A percentile compares a stretch with the other conserved stretches of the same genome.
These are phyloP conservation scores for Iodosphaeria phyllophila DNA, from an alignment of 2,329 filamentous ascomycete species.

Conservation along the genomic window DNA sequence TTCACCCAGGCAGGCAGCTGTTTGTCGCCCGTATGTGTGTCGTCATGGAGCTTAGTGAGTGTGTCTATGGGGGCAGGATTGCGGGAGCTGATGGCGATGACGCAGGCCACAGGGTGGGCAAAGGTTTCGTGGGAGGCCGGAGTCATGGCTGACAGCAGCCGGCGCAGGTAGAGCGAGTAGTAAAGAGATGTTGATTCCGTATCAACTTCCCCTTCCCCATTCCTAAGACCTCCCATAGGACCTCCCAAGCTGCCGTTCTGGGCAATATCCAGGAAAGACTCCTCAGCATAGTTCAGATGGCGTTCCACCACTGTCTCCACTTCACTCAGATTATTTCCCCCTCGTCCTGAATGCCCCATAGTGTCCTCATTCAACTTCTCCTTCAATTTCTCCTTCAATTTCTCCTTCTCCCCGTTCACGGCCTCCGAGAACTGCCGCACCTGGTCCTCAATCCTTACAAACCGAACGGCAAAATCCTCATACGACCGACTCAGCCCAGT, in stretches of 20 bases:
- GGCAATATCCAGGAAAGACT: constrained; percentile 24
- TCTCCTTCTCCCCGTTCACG: constrained; percentile 17
- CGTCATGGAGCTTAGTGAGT: constrained; percentile 63
- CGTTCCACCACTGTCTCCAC: constrained; percentile 67
- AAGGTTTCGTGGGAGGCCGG: constrained; percentile 82
- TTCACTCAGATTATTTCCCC: constrained; percentile 32
- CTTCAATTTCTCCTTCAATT: constrained; percentile 16
- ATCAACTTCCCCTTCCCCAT: no score
- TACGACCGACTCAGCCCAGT: constrained; percentile 64
- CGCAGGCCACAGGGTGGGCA: constrained; percentile 79
- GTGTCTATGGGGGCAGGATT: constrained; percentile 74
- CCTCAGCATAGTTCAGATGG: constrained; percentile 61
- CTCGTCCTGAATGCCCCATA: constrained; percentile 2
- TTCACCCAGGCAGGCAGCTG: constrained; percentile 72
- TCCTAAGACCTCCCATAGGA: no score
- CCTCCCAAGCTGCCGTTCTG: constrained; percentile 20
- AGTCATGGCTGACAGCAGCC: constrained; percentile 62
- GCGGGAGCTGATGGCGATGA: constrained; percentile 87
- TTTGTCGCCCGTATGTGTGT: constrained; percentile 61
- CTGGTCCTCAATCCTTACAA: constrained; percentile 50
- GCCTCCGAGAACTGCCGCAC: constrained; percentile 31
- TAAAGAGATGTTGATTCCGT: constrained; percentile 49
- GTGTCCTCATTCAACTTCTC: constrained; percentile 5
- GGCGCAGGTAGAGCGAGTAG: constrained; percentile 68
- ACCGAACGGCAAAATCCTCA: constrained; percentile 82